Conservation (phyloP, 257 asterid species). For the Cordia subcordata region DNA sequence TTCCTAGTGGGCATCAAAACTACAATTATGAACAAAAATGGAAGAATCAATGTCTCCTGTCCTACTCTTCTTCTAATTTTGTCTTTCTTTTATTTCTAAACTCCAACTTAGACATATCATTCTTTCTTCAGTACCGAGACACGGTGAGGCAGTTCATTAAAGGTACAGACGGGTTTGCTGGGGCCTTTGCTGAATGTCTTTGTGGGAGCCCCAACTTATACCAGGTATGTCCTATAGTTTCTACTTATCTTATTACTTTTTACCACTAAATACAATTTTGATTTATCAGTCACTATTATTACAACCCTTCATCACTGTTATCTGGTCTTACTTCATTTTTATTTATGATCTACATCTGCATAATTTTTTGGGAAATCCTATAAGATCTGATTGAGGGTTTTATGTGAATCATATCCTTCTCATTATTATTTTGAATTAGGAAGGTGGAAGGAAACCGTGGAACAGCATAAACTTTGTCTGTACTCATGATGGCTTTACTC, state of each 20-base stretch:
- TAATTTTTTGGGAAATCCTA: not conserved
- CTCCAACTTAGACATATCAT: not conserved
- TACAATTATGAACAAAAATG: not conserved
- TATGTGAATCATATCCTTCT: too few species aligned
- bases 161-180: slow-evolving; percentile 96
- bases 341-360: not conserved
- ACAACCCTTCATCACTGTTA: not conserved
- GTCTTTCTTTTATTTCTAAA: not conserved
- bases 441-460: slow-evolving; percentile 98
- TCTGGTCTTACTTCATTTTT: not conserved
- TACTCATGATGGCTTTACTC: slow-evolving; percentile 96
- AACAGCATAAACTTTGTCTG: slow-evolving; percentile 89
- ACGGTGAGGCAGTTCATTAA: slow-evolving; percentile 85
- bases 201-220: slow-evolving; percentile 96
- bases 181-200: slow-evolving; percentile 92
- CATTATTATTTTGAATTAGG: slow-evolving; percentile 45
- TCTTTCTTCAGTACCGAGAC: slow-evolving; percentile 74
- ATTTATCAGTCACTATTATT: not conserved
- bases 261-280: not conserved
- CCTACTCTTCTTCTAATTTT: not conserved
- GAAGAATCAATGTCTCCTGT: not conserved
- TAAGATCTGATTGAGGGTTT: not conserved
- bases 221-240: slow-evolving; percentile 51
- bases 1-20: too few species aligned
- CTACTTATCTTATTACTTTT: slow-evolving; percentile 4